Evolutionary conservation across 2,329 filamentous ascomycete species (phyloP).

Genomic region (Fusarium anthophilum): DNA sequence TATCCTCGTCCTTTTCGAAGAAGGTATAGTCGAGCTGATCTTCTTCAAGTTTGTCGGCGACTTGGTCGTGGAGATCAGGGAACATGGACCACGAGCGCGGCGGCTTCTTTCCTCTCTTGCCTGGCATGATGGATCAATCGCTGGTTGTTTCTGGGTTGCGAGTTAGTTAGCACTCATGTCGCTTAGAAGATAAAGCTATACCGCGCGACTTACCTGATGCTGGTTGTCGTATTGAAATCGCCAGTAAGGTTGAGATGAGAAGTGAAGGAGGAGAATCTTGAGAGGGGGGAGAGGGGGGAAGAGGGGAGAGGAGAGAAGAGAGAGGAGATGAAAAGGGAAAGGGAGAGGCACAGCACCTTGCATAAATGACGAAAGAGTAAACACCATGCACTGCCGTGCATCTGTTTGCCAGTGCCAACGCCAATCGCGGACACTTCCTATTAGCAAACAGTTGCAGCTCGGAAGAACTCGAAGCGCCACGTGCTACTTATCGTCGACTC

Average conservation of each 20-base stretch:
- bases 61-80: not conserved
- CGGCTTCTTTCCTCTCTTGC: not conserved
- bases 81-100: not conserved
- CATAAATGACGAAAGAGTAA: not conserved
- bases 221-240: too few species aligned
- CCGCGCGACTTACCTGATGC: not conserved
- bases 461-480: fast-evolving
- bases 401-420: not conserved
- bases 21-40: not conserved
- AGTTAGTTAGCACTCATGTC: not conserved
- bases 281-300: not conserved
- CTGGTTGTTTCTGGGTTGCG: not conserved
- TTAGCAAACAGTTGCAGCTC: not conserved
- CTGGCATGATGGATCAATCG: not conserved
- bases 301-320: not conserved
- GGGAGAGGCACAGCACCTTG: not conserved
- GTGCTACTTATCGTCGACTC: not conserved
- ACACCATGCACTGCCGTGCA: not conserved
- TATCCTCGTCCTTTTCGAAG: not conserved
- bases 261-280: not conserved
- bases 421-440: not conserved
- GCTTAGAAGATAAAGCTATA: fast-evolving
- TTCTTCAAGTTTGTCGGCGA: not conserved
- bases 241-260: not conserved
- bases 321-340: too few species aligned